These are phyloP conservation scores for Eucalyptus erythrocorys DNA, from an alignment of 345 rosid genomes.

Conservation along the genomic window DNA sequence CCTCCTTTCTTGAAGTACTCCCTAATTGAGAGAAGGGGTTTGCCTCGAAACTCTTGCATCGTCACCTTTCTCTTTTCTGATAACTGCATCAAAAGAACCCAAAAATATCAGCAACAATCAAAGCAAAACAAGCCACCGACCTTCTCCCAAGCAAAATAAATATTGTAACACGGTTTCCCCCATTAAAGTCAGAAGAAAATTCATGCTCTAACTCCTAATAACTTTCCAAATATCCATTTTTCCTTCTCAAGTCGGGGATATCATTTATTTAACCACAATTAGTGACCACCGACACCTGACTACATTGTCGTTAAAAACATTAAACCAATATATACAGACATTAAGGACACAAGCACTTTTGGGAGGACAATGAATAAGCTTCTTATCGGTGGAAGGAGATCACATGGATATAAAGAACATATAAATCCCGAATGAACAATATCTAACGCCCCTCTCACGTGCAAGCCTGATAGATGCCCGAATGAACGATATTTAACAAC, in stretches of 20 bases:
- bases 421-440: neutral
- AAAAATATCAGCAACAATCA: neutral
- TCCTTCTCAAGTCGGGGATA: neutral
- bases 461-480: neutral
- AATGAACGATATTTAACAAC: neutral
- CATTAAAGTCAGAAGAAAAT: neutral
- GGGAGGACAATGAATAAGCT: neutral
- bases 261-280: neutral
- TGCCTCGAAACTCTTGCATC: conserved; percentile 77
- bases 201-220: neutral
- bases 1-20: conserved; percentile 75
- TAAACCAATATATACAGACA: neutral
- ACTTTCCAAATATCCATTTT: neutral
- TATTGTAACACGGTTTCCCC: neutral
- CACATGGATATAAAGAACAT: neutral
- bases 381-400: neutral
- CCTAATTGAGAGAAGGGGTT: conserved; percentile 67
- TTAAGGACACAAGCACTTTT: neutral
- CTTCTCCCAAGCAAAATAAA: neutral
- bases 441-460: neutral
- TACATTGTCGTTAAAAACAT: neutral
- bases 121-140: neutral
- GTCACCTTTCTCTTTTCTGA: conserved; percentile 77
- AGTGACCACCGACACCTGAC: neutral
- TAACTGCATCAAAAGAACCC: conserved; percentile 19